Base-by-base conservation (phyloP, 2,329 filamentous ascomycete genomes). In the Rhynchosporium graminicola region DNA sequence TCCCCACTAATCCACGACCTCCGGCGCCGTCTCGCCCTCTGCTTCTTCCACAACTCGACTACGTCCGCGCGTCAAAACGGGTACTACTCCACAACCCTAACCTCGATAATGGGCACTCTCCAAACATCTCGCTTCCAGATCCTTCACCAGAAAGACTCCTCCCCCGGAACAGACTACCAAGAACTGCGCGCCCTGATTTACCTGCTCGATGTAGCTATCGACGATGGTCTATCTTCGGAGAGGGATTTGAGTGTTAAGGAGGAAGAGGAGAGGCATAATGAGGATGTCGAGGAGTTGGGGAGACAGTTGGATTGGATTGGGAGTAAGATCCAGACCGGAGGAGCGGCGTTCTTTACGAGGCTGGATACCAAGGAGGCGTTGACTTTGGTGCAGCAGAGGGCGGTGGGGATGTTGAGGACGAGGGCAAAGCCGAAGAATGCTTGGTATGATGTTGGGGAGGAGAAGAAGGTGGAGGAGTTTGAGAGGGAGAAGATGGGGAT, bases 341-440 rank as follows among this genome's bases (percentile, higher is more conserved):
- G 90, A 46, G 88, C 91, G 50, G 86, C 86, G 28, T 86, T 89
- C 69, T 80, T 95, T 62, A 82, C 83, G 15, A 83, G 90, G 36
- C 89, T 90, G 36, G 87, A 96, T 71, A 86, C 90, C 12, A 97
- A 96, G 76, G 86, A 87, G 59, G 81, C 83, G 10, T 80, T 96
- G 45, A 89, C 96, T 70, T 82, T 87, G 62, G 77, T 97, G n/a
- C 83, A 87, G 63, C 86, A 90, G 70, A 85, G 93, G 60, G 79
- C 97, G 13, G 77, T 86, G 52, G 87, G 89, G 72, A 83, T 85
- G 2, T 84, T 90, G 66, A 88, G 90, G 71, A 90, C 86, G 56
- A 85, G 80, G 8, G 73, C 70, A 71, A 91, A 91, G 7, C 87
- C 87, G 83, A 89, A 90, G 7, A 81, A 84, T 46, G 80, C 80